These are phyloP conservation scores for Pontederia paniculata DNA, from an alignment of 176 grass and related monocot genomes.

Conservation along the genomic window DNA sequence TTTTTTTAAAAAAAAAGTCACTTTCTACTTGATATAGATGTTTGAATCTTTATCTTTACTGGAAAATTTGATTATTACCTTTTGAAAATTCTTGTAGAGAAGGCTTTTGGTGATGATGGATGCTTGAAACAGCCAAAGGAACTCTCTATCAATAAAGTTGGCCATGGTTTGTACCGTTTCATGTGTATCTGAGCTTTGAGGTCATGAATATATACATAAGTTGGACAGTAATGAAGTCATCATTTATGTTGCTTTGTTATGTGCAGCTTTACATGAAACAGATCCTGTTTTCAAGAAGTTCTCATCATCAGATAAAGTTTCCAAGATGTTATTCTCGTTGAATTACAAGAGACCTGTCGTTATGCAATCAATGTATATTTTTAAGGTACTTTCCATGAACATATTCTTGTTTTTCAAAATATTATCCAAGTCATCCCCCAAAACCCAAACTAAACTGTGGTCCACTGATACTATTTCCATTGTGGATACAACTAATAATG, in stretches of 20 bases:
- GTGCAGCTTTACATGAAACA: constrained; percentile 81
- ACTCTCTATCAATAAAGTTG: constrained; percentile 96
- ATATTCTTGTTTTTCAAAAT: background rate
- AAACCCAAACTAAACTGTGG: too few relatives aligned
- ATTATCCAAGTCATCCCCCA: too few relatives aligned
- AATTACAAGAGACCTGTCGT: constrained; percentile 70
- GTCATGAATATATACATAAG: background rate
- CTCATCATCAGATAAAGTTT: constrained; percentile 37
- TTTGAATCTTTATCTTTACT: constrained; percentile 1
- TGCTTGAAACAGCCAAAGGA: constrained; percentile 78
- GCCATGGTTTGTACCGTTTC: constrained; percentile 52
- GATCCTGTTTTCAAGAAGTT: constrained; percentile 85
- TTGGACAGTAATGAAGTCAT: background rate
- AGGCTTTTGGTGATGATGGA: constrained; percentile 81
- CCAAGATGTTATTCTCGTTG: constrained; percentile 62
- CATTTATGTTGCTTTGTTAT: background rate
- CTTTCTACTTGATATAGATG: too few relatives aligned
- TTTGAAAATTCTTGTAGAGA: constrained; percentile 38
- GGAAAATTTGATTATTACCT: background rate
- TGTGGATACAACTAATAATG: too few relatives aligned
- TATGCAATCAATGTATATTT: constrained; percentile 97
- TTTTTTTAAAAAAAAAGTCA: too few relatives aligned
- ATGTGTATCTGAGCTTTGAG: background rate
- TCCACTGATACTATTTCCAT: too few relatives aligned
- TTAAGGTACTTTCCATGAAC: constrained; percentile 51